Percentiles rank a stretch among this genome's conserved stretches.
phyloP scores from a whole-genome alignment of 768 basidiomycete genomes.

The Myochromella boudieri region DNA sequence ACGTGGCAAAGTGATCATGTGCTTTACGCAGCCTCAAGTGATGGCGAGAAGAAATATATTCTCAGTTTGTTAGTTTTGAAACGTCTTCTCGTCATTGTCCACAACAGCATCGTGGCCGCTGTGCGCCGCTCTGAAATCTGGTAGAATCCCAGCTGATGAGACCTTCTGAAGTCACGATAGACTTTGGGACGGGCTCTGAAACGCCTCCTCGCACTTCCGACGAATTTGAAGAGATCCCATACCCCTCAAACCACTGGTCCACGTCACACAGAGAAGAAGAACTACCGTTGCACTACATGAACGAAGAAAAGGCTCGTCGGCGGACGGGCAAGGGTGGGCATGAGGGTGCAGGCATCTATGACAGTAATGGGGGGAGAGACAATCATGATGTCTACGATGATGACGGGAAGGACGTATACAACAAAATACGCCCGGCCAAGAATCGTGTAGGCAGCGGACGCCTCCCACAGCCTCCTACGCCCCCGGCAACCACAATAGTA shows the following conservation, averaged over 20 bases:
- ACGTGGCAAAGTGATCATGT: conserved; percentile 36
- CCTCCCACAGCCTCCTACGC: conserved; percentile 55
- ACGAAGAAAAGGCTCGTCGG: conserved; percentile 67
- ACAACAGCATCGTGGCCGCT: conserved; percentile 8
- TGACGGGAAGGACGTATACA: conserved; percentile 52
- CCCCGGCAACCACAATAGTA: conserved; percentile 67
- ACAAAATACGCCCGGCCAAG: conserved; percentile 40
- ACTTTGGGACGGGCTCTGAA: conserved; percentile 60
- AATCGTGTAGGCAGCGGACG: conserved; percentile 57
- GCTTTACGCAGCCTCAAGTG: conserved; percentile 7
- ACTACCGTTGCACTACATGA: conserved; percentile 51
- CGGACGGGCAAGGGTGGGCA: conserved; percentile 32
- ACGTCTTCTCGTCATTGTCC: conserved; percentile 3
- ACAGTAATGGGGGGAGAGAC: conserved; percentile 24
- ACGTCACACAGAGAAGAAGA: conserved; percentile 40
- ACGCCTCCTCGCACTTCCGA: conserved; percentile 50
- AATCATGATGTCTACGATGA: conserved; percentile 38
- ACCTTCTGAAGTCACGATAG: conserved; percentile 66
- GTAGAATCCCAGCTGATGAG: conserved; percentile 45
- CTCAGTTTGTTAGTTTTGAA: neutral
- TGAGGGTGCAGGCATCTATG: conserved; percentile 18
- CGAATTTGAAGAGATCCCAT: conserved; percentile 71
- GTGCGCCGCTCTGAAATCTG: conserved; percentile 2
- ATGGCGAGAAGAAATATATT: conserved; percentile 1
- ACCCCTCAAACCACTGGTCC: conserved; percentile 46